Evolutionary conservation across 23 red algal genomes (phyloP), one percentile per base, ranked within the genome.

Genomic region (Gracilaria caudata): DNA sequence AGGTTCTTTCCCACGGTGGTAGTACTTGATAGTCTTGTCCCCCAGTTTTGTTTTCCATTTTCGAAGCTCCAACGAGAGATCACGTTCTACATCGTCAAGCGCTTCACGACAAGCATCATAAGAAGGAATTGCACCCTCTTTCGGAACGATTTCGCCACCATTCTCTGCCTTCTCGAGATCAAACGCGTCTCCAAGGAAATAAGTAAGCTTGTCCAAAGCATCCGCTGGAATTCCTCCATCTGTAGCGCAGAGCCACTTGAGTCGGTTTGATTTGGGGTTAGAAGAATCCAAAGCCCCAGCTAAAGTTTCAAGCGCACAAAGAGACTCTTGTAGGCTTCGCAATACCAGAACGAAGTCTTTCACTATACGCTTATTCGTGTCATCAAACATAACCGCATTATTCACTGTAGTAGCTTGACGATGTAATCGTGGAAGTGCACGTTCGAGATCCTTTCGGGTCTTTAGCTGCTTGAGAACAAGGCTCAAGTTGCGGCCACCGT

Each of bases 321-420:
- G 25, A 3, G 78, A 91, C 28, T 78, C 43, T 59, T 90, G 87
- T 7, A 95, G 82, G 28, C 88, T 82, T 51, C 89, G 81, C 43
- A 99, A 66, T 44, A 86, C 76, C n/a, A 29, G 29, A 19, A 93
- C 73, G 89, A 99, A 99, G 25, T 86, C 93, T 56, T 86, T 81
- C 44, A 95, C 93, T 6, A 78, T 82, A 24, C 97, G 81, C 57
- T 93, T 82, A 55, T 99, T 94, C n/a, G 97, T 90, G 45, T 99
- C 83, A 81, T 99, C 97, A 89, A 95, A 99, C 93, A 95, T 99
- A 4, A 99, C 93, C 57, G 92, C 91, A 25, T 77, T 51, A 33
- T 94, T 64, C 14, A 36, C 66, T 74, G 80, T 72, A 19, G 84
- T 88, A 29, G 95, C 95, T 40, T 80, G 59, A 21, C 77, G 78